A percentile compares a stretch with the other conserved stretches of the same genome.
Conservation (phyloP, 495 filamentous ascomycete genomes). For the Podospora comata region DNA sequence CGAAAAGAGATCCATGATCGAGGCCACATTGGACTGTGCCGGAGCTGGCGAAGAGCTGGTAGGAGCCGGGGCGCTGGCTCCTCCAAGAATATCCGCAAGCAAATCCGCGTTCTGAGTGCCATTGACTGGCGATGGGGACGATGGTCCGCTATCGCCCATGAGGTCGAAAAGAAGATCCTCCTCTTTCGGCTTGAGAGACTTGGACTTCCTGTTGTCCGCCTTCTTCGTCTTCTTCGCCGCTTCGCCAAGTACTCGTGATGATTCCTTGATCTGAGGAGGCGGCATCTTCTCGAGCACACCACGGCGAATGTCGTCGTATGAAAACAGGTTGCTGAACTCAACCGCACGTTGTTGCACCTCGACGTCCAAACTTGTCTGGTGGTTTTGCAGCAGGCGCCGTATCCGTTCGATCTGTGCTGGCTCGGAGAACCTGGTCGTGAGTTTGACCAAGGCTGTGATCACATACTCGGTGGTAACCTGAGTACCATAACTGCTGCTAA, state of each 20-base stretch:
- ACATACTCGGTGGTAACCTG: slow-evolving; percentile 93
- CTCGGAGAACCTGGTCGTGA: slow-evolving; percentile 83
- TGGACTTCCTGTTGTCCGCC: slow-evolving; percentile 68
- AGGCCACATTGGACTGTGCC: slow-evolving; percentile 58
- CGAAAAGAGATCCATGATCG: slow-evolving; percentile 86
- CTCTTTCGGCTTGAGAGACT: slow-evolving; percentile 75
- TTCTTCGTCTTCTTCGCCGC: slow-evolving; percentile 77
- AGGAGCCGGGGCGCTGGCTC: slow-evolving; percentile 50
- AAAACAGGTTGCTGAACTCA: slow-evolving; percentile 91
- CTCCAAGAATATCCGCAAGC: slow-evolving; percentile 81
- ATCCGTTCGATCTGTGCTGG: slow-evolving; percentile 79
- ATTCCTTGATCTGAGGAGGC: slow-evolving; percentile 90
- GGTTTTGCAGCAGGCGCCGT: slow-evolving; percentile 67
- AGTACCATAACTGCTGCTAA: slow-evolving; percentile 88
- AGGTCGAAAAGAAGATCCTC: slow-evolving; percentile 90
- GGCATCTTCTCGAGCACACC: slow-evolving; percentile 98
- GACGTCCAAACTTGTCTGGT: slow-evolving; percentile 81
- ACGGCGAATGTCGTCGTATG: slow-evolving; percentile 77
- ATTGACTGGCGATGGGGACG: slow-evolving; percentile 53
- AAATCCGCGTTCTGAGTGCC: slow-evolving; percentile 77
- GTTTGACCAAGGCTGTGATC: slow-evolving; percentile 90
- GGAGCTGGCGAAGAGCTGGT: slow-evolving; percentile 52
- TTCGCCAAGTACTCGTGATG: slow-evolving; percentile 85
- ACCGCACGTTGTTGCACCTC: slow-evolving; percentile 95
- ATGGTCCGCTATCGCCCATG: slow-evolving; percentile 70